Evolutionary conservation across 2,329 filamentous ascomycete species (phyloP).

Genomic region (Akanthomyces dipterigenus): DNA sequence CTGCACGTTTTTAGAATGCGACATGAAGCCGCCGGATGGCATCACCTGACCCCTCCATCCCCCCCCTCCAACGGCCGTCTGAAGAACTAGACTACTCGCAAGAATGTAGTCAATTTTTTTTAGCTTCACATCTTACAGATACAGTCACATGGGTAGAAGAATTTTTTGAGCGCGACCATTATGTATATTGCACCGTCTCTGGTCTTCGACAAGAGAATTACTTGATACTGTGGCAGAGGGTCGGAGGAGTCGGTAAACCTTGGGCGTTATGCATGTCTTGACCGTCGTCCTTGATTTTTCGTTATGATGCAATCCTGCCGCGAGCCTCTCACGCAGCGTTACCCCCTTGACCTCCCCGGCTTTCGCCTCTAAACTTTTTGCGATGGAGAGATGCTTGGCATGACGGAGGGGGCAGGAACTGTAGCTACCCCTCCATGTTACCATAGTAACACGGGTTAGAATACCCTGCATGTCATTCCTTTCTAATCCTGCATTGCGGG

Average conservation of each 20-base stretch:
- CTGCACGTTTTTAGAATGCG: background rate
- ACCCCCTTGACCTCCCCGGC: too few species aligned
- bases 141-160: background rate
- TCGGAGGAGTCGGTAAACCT: background rate
- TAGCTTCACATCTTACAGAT: background rate
- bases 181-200: background rate
- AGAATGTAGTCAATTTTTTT: background rate
- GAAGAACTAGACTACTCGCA: too few species aligned
- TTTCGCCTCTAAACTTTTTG: too few species aligned
- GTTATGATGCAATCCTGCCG: constrained; percentile 1
- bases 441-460: background rate
- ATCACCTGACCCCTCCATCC: background rate
- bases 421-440: background rate
- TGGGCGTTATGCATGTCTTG: background rate
- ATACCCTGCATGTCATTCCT: background rate
- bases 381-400: background rate
- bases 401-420: background rate
- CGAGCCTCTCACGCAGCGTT: background rate
- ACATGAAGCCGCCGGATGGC: background rate
- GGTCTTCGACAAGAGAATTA: background rate
- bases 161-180: background rate
- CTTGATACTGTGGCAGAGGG: background rate
- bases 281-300: background rate
- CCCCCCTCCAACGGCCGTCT: background rate
- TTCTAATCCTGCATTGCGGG: background rate